Conservation (phyloP, 169 alveolate genomes). For the Pseudocohnilembus persalinus region DNA sequence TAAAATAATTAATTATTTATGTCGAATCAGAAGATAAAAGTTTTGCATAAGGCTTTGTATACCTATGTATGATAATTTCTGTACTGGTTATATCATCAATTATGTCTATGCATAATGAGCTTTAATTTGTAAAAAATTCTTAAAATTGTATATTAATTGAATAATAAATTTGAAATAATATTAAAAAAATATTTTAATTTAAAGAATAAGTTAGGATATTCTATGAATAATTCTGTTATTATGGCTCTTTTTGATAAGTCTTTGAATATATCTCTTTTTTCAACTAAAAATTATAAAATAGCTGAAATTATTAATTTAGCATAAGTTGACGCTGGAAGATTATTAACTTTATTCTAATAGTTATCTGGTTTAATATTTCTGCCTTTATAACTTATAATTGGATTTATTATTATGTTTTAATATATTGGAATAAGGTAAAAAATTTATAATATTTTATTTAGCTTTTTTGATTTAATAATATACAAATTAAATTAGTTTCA, state of each 20-base stretch:
- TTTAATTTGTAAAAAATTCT: not conserved
- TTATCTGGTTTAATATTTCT: constrained; percentile 12
- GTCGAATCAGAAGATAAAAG: too few species aligned
- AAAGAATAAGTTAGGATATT: constrained; percentile 3
- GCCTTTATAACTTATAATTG: constrained; percentile 38
- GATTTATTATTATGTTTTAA: constrained; percentile 55
- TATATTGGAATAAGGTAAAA: constrained; percentile 55
- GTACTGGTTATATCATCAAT: too few species aligned
- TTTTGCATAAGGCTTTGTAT: too few species aligned
- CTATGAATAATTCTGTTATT: constrained; percentile 8
- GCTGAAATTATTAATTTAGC: constrained; percentile 75
- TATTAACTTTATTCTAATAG: constrained; percentile 6
- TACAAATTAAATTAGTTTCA: too few species aligned
- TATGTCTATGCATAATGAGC: too few species aligned
- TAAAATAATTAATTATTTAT: too few species aligned
- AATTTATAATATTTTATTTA: too few species aligned
- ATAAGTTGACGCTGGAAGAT: constrained; percentile 74
- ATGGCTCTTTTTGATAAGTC: constrained; percentile 29
- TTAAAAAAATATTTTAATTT: not conserved
- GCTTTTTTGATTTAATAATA: too few species aligned
- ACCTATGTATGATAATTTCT: too few species aligned
- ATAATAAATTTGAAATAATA: not conserved
- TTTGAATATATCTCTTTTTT: constrained; percentile 19
- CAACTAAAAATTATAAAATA: constrained; percentile 23
- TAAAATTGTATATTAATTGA: too few species aligned